phyloP scores from a whole-genome alignment of 1,139 yeast genomes.

The Spencermartinsiella ligniputridi region DNA sequence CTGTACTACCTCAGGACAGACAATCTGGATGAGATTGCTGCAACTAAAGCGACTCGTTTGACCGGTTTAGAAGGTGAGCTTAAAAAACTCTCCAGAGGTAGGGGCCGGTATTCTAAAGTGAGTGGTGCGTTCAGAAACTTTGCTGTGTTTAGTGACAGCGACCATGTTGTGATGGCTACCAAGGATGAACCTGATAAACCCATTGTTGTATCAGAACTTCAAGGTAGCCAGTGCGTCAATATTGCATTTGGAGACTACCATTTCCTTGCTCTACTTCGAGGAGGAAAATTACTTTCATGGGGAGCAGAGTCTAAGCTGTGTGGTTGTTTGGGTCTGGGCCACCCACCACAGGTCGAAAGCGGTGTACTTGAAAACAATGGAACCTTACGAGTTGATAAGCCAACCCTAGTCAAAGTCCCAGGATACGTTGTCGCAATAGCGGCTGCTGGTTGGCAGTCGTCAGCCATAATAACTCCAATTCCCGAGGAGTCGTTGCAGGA shows the following conservation, averaged over 20 bases:
- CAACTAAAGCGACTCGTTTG: constrained; percentile 6
- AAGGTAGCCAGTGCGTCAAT: constrained; percentile 49
- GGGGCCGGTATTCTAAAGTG: constrained; percentile 32
- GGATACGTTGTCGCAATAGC: constrained; percentile 51
- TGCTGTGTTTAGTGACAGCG: constrained; percentile 51
- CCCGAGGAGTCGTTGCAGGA: neutral
- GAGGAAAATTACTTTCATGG: constrained; percentile 65
- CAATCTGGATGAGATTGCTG: constrained; percentile 1
- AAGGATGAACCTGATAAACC: constrained; percentile 27
- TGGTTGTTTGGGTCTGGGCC: constrained; percentile 71
- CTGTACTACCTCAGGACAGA: constrained; percentile 41
- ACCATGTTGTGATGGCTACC: constrained; percentile 45
- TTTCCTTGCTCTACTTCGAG: constrained; percentile 53
- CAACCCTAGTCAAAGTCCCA: constrained; percentile 39
- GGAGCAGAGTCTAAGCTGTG: constrained; percentile 59
- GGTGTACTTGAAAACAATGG: constrained; percentile 34
- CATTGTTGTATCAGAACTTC: constrained; percentile 41
- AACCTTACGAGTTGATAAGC: constrained; percentile 44
- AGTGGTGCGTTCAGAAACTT: constrained; percentile 49
- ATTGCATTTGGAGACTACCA: constrained; percentile 76
- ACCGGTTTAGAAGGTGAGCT: constrained; percentile 10
- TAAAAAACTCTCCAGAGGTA: constrained; percentile 3
- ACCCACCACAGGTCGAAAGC: constrained; percentile 27
- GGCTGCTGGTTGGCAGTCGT: constrained; percentile 83
- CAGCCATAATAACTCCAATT: constrained; percentile 43